Evolutionary conservation across 495 filamentous ascomycete genomes (phyloP).

Genomic region (Aspergillus sclerotioniger): DNA sequence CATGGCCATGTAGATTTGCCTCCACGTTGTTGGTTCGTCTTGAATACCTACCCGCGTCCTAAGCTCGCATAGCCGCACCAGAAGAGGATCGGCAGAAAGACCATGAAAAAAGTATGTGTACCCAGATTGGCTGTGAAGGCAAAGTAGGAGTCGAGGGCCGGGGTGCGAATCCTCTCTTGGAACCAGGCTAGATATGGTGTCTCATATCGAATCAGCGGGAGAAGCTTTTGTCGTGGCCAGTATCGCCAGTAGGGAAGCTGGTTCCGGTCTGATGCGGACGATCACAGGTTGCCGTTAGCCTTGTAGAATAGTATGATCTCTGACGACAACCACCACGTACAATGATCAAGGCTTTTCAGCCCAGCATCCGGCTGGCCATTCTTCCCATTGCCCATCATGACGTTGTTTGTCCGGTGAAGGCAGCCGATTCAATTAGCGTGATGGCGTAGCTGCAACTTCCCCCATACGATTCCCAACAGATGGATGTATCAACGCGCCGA

Average conservation of each 20-base stretch:
- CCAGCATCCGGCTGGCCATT: slow-evolving; percentile 64
- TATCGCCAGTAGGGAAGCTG: slow-evolving; percentile 89
- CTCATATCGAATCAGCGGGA: slow-evolving; percentile 90
- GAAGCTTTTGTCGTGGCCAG: slow-evolving; percentile 70
- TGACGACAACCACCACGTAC: slow-evolving; percentile 44
- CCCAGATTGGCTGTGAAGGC: slow-evolving; percentile 95
- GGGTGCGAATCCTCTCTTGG: slow-evolving; percentile 74
- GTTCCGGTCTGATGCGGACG: slow-evolving; percentile 62
- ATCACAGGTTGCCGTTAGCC: slow-evolving; percentile 11
- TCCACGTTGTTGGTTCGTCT: neutral
- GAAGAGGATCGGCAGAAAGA: slow-evolving; percentile 86
- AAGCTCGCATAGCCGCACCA: slow-evolving; percentile 86
- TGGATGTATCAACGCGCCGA: neutral
- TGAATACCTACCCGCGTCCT: slow-evolving; percentile 69
- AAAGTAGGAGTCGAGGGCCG: slow-evolving; percentile 89
- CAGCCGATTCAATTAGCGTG: slow-evolving; percentile 22
- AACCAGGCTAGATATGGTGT: slow-evolving; percentile 87
- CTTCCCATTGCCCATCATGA: slow-evolving; percentile 35
- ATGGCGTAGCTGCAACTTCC: slow-evolving; percentile 11
- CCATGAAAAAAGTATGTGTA: slow-evolving; percentile 98
- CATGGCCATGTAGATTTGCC: neutral
- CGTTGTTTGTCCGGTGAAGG: neutral
- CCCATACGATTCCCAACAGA: slow-evolving; percentile 21
- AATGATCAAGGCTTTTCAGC: slow-evolving; percentile 70
- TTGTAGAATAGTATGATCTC: neutral